Evolutionary conservation across 176 grass and related monocot genomes (phyloP), one percentile per base, ranked within the genome.

Genomic region (Oropetium thomaeum): DNA sequence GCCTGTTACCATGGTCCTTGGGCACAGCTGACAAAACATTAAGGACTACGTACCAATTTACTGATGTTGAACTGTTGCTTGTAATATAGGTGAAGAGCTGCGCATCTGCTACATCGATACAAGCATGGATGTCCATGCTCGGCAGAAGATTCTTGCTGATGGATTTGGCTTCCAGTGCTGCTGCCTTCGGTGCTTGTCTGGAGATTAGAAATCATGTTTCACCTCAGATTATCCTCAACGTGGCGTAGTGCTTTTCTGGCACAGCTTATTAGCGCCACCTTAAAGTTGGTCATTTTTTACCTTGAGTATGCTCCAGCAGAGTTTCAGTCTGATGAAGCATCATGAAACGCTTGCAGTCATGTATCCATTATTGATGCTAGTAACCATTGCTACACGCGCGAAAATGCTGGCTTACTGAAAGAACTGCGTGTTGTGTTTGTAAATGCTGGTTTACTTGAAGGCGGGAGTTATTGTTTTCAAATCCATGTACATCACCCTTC

Each of bases 81-180:
- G 37, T 75, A 15, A 48, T 69, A 37, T 71, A 93, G 94, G 84
- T 27, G 95, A 94, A 58, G 95, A 98, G 76, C 84, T 94, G 33
- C 70, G 67, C 58, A 98, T 94, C 62, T 98, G 95, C 88, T 98
- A 94, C 67, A 98, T 94, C 47, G 89, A 94, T 87, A 47, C 89
- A 38, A 98, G 96, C 84, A 89, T 98, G 84, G 84, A 82, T 71
- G 72, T 63, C 8, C 55, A 94, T 33, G 86, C 91, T 32, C 84
- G 89, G 4, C 91, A 92, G 63, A 92, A 88, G 84, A 92, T 94
- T 87, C 89, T 98, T 75, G 59, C 66, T 65, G 84, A 92, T 54
- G 96, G 96, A 33, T 98, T 92, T 34, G 95, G 89, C 37, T 98
- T 98, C 52, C 59, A 67, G 55, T 94, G 96, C 58, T 39, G 30